A percentile compares a stretch with the other conserved stretches of the same genome.
Conservation (phyloP, 2,329 filamentous ascomycete genomes). For the Xylariaceae sp. region DNA sequence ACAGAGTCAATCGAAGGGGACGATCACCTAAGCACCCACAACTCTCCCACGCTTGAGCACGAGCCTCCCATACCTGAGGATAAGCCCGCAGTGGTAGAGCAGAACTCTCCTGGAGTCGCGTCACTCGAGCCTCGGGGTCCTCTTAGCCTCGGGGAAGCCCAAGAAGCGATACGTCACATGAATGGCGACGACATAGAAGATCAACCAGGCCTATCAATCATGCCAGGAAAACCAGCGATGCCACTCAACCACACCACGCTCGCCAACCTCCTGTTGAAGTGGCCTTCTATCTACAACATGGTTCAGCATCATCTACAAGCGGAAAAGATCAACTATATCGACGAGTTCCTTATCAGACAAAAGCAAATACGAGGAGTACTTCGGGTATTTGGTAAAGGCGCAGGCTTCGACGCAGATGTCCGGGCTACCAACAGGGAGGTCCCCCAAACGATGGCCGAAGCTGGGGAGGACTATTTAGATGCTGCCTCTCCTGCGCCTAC, state of each 20-base stretch:
- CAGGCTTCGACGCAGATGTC: conserved; percentile 56
- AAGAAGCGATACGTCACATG: conserved; percentile 29
- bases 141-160: conserved; percentile 26
- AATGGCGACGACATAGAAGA: conserved; percentile 45
- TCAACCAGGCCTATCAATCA: conserved; percentile 47
- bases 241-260: conserved; percentile 85
- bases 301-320: conserved; percentile 46
- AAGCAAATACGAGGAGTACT: conserved; percentile 72
- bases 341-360: conserved; percentile 70
- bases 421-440: conserved; percentile 44
- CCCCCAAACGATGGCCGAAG: conserved; percentile 30
- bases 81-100: conserved; percentile 17
- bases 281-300: conserved; percentile 64
- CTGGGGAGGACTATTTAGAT: conserved; percentile 43
- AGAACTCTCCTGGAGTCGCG: conserved; percentile 28
- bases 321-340: conserved; percentile 51
- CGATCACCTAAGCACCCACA: conserved; percentile 22
- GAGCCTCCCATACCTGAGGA: conserved; percentile 15
- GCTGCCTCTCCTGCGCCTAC: conserved; percentile 49
- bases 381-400: conserved; percentile 73
- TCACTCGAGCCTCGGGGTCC: conserved; percentile 14
- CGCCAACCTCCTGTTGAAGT: conserved; percentile 73
- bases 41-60: too few relatives aligned
- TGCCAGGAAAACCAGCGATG: conserved; percentile 63
- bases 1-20: conserved; percentile 29